These are phyloP conservation scores for Candida caryicola DNA, from an alignment of 805 yeast genomes.

Conservation along the genomic window DNA sequence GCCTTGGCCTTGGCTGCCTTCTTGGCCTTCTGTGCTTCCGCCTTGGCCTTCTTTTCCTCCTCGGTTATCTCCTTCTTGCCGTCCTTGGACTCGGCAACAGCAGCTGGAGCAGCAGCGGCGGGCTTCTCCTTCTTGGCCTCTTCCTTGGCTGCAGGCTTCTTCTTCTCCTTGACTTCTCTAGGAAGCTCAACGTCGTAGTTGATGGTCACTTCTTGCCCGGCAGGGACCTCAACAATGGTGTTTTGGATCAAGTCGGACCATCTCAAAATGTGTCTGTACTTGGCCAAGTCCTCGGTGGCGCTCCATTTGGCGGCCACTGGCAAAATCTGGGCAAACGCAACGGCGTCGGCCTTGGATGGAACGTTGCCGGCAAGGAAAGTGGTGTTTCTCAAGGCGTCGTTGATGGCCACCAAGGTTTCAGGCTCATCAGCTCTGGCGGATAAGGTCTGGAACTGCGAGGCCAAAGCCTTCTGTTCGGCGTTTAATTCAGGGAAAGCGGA, in stretches of 20 bases:
- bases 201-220: slow-evolving; percentile 51
- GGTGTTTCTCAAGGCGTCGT: slow-evolving; percentile 61
- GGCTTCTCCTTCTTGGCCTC: slow-evolving; percentile 17
- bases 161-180: slow-evolving; percentile 69
- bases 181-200: slow-evolving; percentile 65
- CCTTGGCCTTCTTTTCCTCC: slow-evolving; percentile 42
- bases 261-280: slow-evolving; percentile 81
- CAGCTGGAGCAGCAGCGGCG: slow-evolving; percentile 37
- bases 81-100: slow-evolving; percentile 29
- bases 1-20: slow-evolving; percentile 62
- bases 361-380: slow-evolving; percentile 70
- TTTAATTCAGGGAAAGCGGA: slow-evolving; percentile 29
- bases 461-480: slow-evolving; percentile 61
- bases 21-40: slow-evolving; percentile 63
- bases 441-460: slow-evolving; percentile 76
- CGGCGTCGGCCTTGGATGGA: slow-evolving; percentile 69
- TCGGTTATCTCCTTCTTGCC: slow-evolving; percentile 29
- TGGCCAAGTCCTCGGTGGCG: slow-evolving; percentile 51
- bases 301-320: slow-evolving; percentile 60
- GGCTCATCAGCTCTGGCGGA: slow-evolving; percentile 57
- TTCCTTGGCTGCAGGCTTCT: slow-evolving; percentile 36
- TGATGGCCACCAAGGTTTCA: slow-evolving; percentile 46
- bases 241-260: slow-evolving; percentile 90
- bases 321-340: slow-evolving; percentile 62
- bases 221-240: slow-evolving; percentile 52